Base-by-base conservation (phyloP, 345 rosid genomes). In the Streptanthus diversifolius region DNA sequence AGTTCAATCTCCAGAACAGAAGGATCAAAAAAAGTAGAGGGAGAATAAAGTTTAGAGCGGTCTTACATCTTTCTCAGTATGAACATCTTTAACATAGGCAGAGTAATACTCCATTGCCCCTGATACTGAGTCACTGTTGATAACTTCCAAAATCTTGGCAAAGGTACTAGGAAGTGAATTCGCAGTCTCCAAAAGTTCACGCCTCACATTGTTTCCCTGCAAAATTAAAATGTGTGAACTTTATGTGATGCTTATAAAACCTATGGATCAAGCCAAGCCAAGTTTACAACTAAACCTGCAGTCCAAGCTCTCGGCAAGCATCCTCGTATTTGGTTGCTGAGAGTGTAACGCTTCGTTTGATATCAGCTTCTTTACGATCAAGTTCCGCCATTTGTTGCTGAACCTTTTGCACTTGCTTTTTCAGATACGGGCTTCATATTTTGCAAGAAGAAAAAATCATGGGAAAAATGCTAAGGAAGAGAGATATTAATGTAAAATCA, bases 271-370 rank as follows among this genome's bases (percentile, higher is more conserved):
- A 58, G 25, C 32, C 45, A 73, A 73, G 58, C 30, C 41, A 74
- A 74, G 35, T 27, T 37, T 13, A 51, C 47, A 59, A 48, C 8
- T 14, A 22, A 66, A 91, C 97, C 96, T 88, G 93, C 86, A 95
- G 82, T 25, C 99, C 97, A 80, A 95, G 91, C 85, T 90, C 99
- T 67, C 90, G 93, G 78, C 93, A 90, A 76, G 99, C 95, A 73
- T 95, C 96, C 37, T 77, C 85, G 66, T 95, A 95, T 61, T 90
- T 91, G 64, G 88, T 79, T 25, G 97, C 93, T 52, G 99, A 91
- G 14, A 88, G 75, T 73, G 92, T 83, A 43, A 87, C 88, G 72
- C 84, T 90, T 74, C 96, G 86, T 83, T 90, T 95, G 71, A 87
- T 82, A 81, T 95, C 99, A 71, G 90, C 77, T 85, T 91, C 96